These are phyloP conservation scores for Plicaturopsis crispa DNA, from an alignment of 768 basidiomycete genomes.

Conservation along the genomic window DNA sequence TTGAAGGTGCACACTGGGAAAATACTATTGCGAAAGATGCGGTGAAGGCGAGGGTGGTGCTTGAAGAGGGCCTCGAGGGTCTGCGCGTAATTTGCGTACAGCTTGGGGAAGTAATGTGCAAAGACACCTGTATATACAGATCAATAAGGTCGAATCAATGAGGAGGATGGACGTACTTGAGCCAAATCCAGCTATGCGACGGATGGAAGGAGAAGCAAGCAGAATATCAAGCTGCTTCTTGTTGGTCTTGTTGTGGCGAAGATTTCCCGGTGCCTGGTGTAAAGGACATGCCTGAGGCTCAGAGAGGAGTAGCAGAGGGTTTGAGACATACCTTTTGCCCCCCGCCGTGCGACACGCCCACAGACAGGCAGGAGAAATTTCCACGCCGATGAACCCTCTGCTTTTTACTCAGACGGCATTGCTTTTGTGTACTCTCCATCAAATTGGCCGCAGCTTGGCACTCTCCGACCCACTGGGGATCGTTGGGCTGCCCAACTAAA, in stretches of 20 bases:
- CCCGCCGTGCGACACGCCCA: conserved; percentile 20
- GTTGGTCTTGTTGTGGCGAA: conserved; percentile 1
- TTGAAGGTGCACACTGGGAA: conserved; percentile 10
- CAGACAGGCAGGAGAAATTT: conserved; percentile 9
- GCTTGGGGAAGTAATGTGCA: conserved; percentile 12
- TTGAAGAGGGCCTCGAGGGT: conserved; percentile 7
- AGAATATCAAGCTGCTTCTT: background rate
- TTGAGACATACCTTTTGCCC: conserved; percentile 13
- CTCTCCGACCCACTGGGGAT: conserved; percentile 3
- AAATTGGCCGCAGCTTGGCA: conserved; percentile 1
- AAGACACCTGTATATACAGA: conserved; percentile 13
- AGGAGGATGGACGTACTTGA: conserved; percentile 7
- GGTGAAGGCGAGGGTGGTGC: conserved; percentile 6
- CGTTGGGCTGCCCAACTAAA: conserved; percentile 8
- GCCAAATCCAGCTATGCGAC: conserved; percentile 15
- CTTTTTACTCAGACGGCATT: conserved; percentile 5
- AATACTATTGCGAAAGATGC: background rate
- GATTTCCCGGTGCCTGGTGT: conserved; percentile 9
- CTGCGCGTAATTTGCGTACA: conserved; percentile 12
- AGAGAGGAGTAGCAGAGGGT: background rate
- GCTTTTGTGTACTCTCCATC: conserved; percentile 3
- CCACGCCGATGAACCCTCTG: conserved; percentile 13
- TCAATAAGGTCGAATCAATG: background rate
- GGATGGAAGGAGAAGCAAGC: conserved; percentile 2
- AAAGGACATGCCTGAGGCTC: background rate